Evolutionary conservation across 2,329 filamentous ascomycete genomes (phyloP), one percentile per base, ranked within the genome.

Genomic region (Penicillium sp.): DNA sequence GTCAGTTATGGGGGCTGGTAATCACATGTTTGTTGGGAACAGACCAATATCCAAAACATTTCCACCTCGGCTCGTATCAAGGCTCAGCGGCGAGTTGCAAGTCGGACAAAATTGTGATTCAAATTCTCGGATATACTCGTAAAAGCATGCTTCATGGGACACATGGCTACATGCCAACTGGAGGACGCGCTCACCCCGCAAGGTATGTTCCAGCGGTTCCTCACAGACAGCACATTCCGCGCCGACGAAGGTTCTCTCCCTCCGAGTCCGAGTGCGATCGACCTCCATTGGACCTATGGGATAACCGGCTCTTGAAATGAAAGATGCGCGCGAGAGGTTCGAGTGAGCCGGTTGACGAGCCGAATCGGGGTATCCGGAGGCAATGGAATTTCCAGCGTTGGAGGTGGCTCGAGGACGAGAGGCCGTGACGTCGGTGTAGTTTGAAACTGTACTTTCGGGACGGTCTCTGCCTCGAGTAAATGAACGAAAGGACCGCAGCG

Each of bases 101-200:
- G 89, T 88, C 26, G 94, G 94, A 74, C 94, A 99, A 67, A 90
- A 92, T 66, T 97, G 91, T 48, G 89, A 89, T 62, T 97, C 92
- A 53, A 93, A 89, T 68, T 96, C 93, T 66, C 90, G 89, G 65
- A 99, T 95, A 70, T 95, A 96, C 74, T 99, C 94, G 76, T 97
- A 97, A 70, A 99, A 97, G 75, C 94, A 99, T 33, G 93, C 94
- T 73, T 97, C 94, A 70, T 99, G 94, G 10, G 93, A 91, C 54
- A 99, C 93, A 74, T 99, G 94, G n/a, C 87, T 84, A 74, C 94
- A 99, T 6, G 92, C 95, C 66, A 99, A 94, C 70, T 97, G 94
- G 49, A 99, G 79, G 56, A 99, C 91, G 61, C 91, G 86, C 76
- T 99, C 94, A 54, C 94, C 94, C 46, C 89, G 88, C 43, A 99